These are phyloP conservation scores for Suhomyces vadensis DNA, from an alignment of 805 yeast genomes.

Conservation along the genomic window DNA sequence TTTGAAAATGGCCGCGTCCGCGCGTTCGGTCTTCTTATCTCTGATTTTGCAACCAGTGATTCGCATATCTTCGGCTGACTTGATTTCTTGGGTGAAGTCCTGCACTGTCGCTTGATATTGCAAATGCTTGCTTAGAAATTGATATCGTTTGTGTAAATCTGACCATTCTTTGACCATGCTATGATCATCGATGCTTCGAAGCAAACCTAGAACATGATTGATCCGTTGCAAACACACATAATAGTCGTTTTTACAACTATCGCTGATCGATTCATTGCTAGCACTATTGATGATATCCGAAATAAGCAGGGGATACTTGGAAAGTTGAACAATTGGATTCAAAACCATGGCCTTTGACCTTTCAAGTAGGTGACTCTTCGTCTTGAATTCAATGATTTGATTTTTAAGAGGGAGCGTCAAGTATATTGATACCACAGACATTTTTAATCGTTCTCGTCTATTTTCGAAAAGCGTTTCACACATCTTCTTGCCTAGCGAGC, in stretches of 20 bases:
- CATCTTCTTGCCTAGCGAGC: neutral
- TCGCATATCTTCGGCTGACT: conserved; percentile 4
- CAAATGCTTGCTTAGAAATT: neutral
- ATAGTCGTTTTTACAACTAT: conserved; percentile 1
- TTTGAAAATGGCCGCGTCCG: too few species aligned
- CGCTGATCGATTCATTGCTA: neutral
- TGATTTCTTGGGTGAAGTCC: neutral
- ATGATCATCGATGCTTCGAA: neutral
- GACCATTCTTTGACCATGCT: neutral
- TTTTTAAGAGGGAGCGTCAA: neutral
- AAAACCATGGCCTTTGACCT: neutral
- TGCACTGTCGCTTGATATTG: neutral
- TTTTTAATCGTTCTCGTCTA: neutral
- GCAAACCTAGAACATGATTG: neutral
- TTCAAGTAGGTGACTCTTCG: neutral
- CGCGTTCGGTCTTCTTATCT: neutral
- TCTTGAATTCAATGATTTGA: neutral
- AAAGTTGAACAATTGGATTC: neutral
- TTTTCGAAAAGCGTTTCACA: neutral
- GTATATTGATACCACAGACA: neutral
- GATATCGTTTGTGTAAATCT: neutral
- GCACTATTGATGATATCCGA: conserved; percentile 1
- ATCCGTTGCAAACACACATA: neutral
- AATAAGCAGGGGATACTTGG: neutral
- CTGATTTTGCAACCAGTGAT: conserved; percentile 2